Evolutionary conservation across 305 asterid species (phyloP).

Genomic region (Fraxinus ornus): DNA sequence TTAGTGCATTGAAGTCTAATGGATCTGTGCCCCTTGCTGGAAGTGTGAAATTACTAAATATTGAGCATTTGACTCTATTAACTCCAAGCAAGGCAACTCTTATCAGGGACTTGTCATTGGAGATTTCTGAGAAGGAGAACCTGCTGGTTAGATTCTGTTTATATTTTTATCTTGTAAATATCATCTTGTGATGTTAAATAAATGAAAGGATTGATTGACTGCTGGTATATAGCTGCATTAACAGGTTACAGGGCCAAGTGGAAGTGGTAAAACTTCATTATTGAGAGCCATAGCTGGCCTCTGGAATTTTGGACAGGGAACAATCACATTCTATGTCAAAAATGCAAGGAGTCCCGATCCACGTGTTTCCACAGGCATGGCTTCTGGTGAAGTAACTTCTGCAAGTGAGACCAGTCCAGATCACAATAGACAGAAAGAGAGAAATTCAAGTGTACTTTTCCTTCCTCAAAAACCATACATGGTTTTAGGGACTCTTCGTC

Average conservation of each 20-base stretch:
- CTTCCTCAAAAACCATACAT: conserved; percentile 96
- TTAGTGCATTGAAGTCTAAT: conserved; percentile 37
- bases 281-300: conserved; percentile 89
- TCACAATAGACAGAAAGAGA: conserved; percentile 24
- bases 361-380: conserved; percentile 30
- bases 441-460: conserved; percentile 62
- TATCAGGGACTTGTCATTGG: conserved; percentile 68
- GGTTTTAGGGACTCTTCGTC: conserved; percentile 93
- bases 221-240: conserved; percentile 37
- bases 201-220: conserved; percentile 24
- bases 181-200: conserved; percentile 20
- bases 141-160: conserved; percentile 60
- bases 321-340: conserved; percentile 54
- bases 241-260: conserved; percentile 96
- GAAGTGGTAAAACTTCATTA: conserved; percentile 90
- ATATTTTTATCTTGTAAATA: conserved; percentile 21
- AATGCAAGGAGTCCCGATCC: conserved; percentile 30
- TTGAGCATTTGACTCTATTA: conserved; percentile 67
- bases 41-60: conserved; percentile 41
- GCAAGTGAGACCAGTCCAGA: conserved; percentile 25
- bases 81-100: conserved; percentile 74
- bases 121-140: conserved; percentile 64
- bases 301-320: conserved; percentile 83
- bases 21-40: conserved; percentile 48
- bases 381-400: conserved; percentile 31